Evolutionary conservation across 169 alveolate genomes (phyloP).

Genomic region (Cryptosporidium meleagridis): DNA sequence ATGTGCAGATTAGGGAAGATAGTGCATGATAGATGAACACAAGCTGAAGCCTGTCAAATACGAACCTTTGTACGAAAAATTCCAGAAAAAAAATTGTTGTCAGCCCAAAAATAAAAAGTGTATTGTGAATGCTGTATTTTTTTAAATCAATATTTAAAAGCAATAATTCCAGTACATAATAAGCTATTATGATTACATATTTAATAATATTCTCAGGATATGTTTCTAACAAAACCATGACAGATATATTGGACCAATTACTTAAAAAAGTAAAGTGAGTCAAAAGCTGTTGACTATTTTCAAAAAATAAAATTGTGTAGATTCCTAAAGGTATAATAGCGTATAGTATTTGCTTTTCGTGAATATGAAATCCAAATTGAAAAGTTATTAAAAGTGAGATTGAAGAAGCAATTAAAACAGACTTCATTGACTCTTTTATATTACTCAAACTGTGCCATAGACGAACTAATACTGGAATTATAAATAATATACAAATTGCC

Average conservation of each 20-base stretch:
- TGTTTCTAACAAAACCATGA: slow-evolving; percentile 34
- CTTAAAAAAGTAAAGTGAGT: not conserved
- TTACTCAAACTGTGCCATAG: not conserved
- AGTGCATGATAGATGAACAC: slow-evolving; percentile 26
- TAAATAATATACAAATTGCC: not conserved
- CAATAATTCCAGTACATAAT: not conserved
- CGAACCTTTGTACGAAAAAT: slow-evolving; percentile 25
- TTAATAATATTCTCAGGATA: slow-evolving; percentile 57
- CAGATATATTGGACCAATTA: slow-evolving; percentile 39
- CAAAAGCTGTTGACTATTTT: not conserved
- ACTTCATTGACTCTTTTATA: not conserved
- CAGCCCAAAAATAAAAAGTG: not conserved
- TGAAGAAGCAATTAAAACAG: slow-evolving; percentile 11
- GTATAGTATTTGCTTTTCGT: slow-evolving; percentile 46
- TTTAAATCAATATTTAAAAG: not conserved
- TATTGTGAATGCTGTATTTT: slow-evolving; percentile 1
- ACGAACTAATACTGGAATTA: slow-evolving; percentile 20
- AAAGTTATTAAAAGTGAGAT: slow-evolving; percentile 27
- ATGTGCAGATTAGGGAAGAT: slow-evolving; percentile 28
- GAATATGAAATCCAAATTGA: slow-evolving; percentile 58
- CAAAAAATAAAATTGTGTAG: slow-evolving; percentile 3
- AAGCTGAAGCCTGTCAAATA: slow-evolving; percentile 1
- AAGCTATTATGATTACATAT: slow-evolving; percentile 5
- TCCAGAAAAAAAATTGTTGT: slow-evolving; percentile 12
- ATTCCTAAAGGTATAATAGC: slow-evolving; percentile 27